phyloP scores from a whole-genome alignment of 2,329 filamentous ascomycete genomes.

The Ophiostoma sp. region DNA sequence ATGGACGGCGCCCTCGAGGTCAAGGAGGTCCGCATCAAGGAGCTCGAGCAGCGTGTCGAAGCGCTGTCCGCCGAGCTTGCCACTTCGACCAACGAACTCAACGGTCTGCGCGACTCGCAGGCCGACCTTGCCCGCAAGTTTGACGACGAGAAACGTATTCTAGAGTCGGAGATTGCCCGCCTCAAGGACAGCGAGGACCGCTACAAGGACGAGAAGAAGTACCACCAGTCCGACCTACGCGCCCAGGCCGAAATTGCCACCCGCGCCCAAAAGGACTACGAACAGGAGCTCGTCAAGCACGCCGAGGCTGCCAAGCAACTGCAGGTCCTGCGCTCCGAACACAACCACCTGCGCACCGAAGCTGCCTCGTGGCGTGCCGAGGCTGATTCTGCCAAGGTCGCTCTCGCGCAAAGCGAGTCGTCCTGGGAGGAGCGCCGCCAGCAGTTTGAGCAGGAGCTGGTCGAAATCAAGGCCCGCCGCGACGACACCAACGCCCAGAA shows the following conservation, averaged over 20 bases:
- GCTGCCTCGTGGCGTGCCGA: conserved; percentile 74
- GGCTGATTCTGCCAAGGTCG: conserved; percentile 79
- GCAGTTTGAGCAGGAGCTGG: conserved; percentile 79
- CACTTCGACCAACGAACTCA: conserved; percentile 79
- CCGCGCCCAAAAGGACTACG: conserved; percentile 92
- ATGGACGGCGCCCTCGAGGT: conserved; percentile 73
- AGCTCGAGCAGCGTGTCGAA: conserved; percentile 79
- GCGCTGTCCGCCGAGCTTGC: conserved; percentile 81
- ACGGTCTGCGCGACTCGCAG: conserved; percentile 75
- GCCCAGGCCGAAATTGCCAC: conserved; percentile 91
- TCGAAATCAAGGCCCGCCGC: conserved; percentile 73
- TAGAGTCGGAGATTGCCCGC: conserved; percentile 76
- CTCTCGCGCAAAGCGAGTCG: conserved; percentile 75
- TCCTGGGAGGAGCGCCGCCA: conserved; percentile 85
- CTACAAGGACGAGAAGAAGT: conserved; percentile 75
- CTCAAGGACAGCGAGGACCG: conserved; percentile 83
- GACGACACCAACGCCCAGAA: conserved; percentile 89
- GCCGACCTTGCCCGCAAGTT: conserved; percentile 69
- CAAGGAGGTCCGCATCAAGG: conserved; percentile 76
- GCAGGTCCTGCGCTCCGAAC: conserved; percentile 74
- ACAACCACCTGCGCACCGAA: conserved; percentile 79
- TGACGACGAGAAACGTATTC: conserved; percentile 77
- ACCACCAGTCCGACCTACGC: conserved; percentile 87
- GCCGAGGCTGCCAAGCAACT: conserved; percentile 88
- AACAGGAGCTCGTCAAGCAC: conserved; percentile 90